Base-by-base conservation (phyloP, 2,329 filamentous ascomycete genomes). In the Dactylellina drechsleri region DNA sequence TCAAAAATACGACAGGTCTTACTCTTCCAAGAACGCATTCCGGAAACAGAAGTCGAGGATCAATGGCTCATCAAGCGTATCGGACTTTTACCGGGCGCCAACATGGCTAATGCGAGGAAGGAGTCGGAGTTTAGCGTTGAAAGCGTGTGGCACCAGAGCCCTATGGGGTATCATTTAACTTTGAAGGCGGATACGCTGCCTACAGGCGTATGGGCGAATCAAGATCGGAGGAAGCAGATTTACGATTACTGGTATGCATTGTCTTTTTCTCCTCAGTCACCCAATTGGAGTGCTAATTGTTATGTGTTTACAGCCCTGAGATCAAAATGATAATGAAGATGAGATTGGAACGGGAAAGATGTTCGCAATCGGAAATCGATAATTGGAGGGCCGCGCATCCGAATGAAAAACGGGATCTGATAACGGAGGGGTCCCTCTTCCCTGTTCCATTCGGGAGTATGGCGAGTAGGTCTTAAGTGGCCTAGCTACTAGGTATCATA, bases 121-220 rank as follows among this genome's bases (percentile, higher is more conserved):
- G 84, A 84, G 15, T 77, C 85, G 36, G 83, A 80, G 1, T 87
- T 87, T 77, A 85, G 83, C 18, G 86, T 85, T 8, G 86, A 87
- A 80, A 83, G 83, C 79, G 80, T 83, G 73, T 77, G 79, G n/a
- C 85, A 85, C 2, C 50, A 81, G 18, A 83, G 86, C 78, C 86
- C 86, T 13, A 86, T 88, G 86, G 86, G 86, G 40, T 88, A 87
- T 79, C 86, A 88, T 79, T 86, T 85, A 0, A 86, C 85, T 23
- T 83, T 83, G 12, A 83, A 83, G 64, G 86, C 86, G 52, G 78
- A 78, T 8, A 82, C 79, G 56, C 80, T 87, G n/a, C 84, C 85
- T 67, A 73, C 78, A 10, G 81, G 80, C 0, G 83, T 87, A 50
- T 88, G 86, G 86, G 84, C 84, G 40, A 83, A 81, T 5, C 83